Base-by-base conservation (phyloP, 1,284 basidiomycete species). In the Marasmius tenuissimus region DNA sequence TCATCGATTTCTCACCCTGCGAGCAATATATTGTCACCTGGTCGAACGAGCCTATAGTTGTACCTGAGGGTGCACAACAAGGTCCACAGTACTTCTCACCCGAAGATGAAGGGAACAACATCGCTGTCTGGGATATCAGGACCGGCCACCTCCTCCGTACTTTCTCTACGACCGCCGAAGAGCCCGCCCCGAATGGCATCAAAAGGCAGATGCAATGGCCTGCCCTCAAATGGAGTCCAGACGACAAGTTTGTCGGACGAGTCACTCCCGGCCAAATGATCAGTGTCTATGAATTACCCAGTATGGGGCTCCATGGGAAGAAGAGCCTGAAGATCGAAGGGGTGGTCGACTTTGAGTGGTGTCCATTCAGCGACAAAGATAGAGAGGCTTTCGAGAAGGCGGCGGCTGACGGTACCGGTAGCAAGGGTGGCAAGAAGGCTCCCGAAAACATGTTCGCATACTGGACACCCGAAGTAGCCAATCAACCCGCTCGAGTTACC, bases 261-360 rank as follows among this genome's bases (percentile, higher is more conserved):
- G 85, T 95, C 66, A 92, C 92, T 37, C 89, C 93, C 34, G 94
- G 94, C 37, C 88, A 94, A 73, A 92, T 93, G 78, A 98, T 99
- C 78, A 96, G 95, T 71, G 90, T 99, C 54, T 96, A 99, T 77
- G 95, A 98, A 77, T 86, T 97, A 60, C 97, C 97, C 12, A 85
- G 86, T 63, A 98, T 99, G 96, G 89, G 90, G 69, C 81, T 99
- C 58, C 86, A 98, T 64, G 97, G 95, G 70, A 98, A 98, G 81
- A 99, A 98, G 82, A 94, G 92, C 69, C 81, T 99, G 78, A 98
- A 98, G 82, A 93, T 99, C 63, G 96, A 99, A 70, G 97, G 97
- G 27, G 97, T 99, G 40, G 85, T 96, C 67, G 97, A 99, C 78
- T 99, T 99, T 76, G 97, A 99, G 78, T 99, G 97, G 97, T 96